A percentile compares a stretch with the other conserved stretches of the same genome.
Evolutionary conservation across 2,329 filamentous ascomycete genomes (phyloP).

Genomic region (Escovopsis weberi): DNA sequence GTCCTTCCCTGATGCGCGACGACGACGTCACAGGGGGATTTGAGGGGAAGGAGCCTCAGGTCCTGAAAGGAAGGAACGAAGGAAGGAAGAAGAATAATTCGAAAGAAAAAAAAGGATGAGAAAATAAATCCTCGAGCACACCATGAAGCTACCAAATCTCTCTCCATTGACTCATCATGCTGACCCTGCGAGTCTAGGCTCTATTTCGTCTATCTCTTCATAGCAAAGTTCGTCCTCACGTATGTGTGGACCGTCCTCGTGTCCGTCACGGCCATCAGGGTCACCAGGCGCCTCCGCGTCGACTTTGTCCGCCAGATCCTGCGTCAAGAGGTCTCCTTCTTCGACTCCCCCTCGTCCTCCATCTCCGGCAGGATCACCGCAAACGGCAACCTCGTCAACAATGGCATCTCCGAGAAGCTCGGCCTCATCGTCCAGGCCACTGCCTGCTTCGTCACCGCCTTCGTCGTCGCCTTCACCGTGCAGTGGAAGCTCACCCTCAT

Average conservation of each 20-base stretch:
- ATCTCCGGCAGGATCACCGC: slow-evolving; percentile 32
- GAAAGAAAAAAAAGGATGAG: too few species aligned
- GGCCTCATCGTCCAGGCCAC: slow-evolving; percentile 25
- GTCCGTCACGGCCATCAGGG: slow-evolving; percentile 23
- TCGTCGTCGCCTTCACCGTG: slow-evolving; percentile 24
- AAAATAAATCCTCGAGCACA: background rate
- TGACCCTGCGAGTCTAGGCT: slow-evolving; percentile 19
- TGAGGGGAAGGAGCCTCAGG: too few species aligned
- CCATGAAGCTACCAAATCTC: background rate
- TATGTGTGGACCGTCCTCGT: slow-evolving; percentile 38
- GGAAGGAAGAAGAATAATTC: too few species aligned
- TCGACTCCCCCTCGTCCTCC: slow-evolving; percentile 32
- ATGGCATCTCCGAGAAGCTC: slow-evolving; percentile 31
- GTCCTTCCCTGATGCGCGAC: too few species aligned
- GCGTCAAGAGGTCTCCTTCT: slow-evolving; percentile 40
- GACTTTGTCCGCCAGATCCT: slow-evolving; percentile 23
- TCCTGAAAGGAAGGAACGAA: too few species aligned
- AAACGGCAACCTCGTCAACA: slow-evolving; percentile 30
- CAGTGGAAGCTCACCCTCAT: slow-evolving; percentile 30
- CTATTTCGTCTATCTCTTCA: slow-evolving; percentile 44
- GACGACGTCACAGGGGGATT: too few species aligned
- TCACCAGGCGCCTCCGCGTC: slow-evolving; percentile 21
- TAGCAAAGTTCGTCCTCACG: slow-evolving; percentile 37
- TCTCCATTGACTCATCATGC: background rate
- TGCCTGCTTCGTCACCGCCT: slow-evolving; percentile 24